Percentiles rank a stretch among this genome's conserved stretches.
phyloP scores from a whole-genome alignment of 805 yeast genomes.

The Candida sithepensis region DNA sequence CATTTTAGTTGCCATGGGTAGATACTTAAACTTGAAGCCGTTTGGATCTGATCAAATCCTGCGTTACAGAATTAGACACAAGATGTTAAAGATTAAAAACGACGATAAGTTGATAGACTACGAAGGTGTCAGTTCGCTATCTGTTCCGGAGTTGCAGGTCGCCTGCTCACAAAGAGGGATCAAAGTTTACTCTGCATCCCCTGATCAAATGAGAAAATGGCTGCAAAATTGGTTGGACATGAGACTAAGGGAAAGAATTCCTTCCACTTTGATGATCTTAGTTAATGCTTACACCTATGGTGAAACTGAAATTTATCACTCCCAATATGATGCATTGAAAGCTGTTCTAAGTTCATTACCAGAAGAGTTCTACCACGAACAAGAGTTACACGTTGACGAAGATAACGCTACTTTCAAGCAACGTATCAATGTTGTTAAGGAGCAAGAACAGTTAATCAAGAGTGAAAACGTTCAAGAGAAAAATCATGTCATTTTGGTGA shows the following conservation, averaged over 20 bases:
- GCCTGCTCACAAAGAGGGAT: slow-evolving; percentile 96
- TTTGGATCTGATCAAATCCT: slow-evolving; percentile 88
- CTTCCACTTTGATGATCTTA: slow-evolving; percentile 80
- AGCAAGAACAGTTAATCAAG: slow-evolving; percentile 78
- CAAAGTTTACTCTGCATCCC: slow-evolving; percentile 70
- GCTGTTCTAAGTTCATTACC: slow-evolving; percentile 90
- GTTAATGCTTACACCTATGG: slow-evolving; percentile 88
- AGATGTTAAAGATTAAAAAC: slow-evolving; percentile 78
- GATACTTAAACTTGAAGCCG: slow-evolving; percentile 84
- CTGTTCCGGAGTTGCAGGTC: slow-evolving; percentile 76
- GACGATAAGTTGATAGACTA: slow-evolving; percentile 90
- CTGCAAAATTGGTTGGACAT: slow-evolving; percentile 82
- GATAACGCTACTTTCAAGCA: slow-evolving; percentile 64
- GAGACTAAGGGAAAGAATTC: slow-evolving; percentile 81
- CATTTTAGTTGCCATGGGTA: slow-evolving; percentile 87
- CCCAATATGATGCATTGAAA: slow-evolving; percentile 73
- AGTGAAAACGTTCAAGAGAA: slow-evolving; percentile 87
- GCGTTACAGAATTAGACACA: slow-evolving; percentile 88
- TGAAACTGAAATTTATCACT: slow-evolving; percentile 52
- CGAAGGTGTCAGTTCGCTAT: slow-evolving; percentile 83
- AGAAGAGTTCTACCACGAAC: slow-evolving; percentile 92
- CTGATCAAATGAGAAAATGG: slow-evolving; percentile 74
- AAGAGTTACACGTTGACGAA: slow-evolving; percentile 79
- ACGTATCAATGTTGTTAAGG: slow-evolving; percentile 68
- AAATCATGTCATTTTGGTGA: slow-evolving; percentile 52